phyloP scores from a whole-genome alignment of 305 asterid genomes.

The Solanum hybrid region DNA sequence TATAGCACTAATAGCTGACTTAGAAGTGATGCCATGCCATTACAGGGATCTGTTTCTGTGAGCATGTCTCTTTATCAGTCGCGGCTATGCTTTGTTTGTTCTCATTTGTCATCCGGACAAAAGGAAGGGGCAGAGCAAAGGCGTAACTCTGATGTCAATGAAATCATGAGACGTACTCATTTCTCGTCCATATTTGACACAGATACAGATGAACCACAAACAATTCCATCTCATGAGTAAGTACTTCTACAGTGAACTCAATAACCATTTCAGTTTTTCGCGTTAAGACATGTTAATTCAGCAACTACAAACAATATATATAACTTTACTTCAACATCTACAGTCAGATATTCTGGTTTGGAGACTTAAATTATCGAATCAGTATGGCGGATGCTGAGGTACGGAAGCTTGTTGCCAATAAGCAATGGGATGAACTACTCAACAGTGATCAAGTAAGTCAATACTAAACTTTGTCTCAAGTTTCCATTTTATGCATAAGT shows the following conservation, averaged over 20 bases:
- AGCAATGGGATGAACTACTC: constrained; percentile 64
- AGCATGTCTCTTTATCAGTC: constrained; percentile 80
- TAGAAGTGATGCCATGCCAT: not conserved
- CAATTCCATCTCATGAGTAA: constrained; percentile 88
- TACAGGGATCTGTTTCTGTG: constrained; percentile 90
- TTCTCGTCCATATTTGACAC: constrained; percentile 58
- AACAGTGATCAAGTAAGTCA: constrained; percentile 45
- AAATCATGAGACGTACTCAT: constrained; percentile 65
- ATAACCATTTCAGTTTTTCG: not conserved
- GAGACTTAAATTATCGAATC: constrained; percentile 79
- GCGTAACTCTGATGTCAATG: constrained; percentile 72
- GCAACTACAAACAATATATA: not conserved
- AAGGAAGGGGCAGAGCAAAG: constrained; percentile 63
- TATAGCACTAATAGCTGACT: not conserved
- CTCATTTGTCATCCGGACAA: constrained; percentile 85
- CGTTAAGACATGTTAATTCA: not conserved
- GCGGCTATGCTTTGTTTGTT: constrained; percentile 82
- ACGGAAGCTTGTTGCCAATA: constrained; percentile 50
- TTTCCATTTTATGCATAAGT: not conserved
- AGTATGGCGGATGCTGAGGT: constrained; percentile 51
- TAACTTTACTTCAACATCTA: not conserved
- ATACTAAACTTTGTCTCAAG: not conserved
- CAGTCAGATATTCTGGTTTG: constrained; percentile 93
- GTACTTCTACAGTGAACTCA: constrained; percentile 9
- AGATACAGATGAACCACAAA: constrained; percentile 50